Base-by-base conservation (phyloP, 192 early-diverging fungal genomes). In the Spizellomyces punctatus region DNA sequence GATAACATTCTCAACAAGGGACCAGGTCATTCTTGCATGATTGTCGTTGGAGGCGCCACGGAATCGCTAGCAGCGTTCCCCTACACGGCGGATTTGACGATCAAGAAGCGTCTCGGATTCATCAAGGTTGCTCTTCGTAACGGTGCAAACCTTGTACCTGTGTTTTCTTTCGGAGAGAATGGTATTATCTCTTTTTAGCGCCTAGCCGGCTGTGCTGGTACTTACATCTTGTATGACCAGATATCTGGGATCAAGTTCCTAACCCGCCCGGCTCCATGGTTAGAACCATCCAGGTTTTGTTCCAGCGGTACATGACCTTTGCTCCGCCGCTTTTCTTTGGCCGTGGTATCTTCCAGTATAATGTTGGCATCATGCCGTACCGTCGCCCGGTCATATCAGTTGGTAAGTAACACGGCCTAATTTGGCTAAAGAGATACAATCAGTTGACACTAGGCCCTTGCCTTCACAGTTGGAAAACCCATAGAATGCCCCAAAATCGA, bases 151-250 rank as follows among this genome's bases (percentile, higher is more conserved):
- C 78, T 99, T 10, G 93, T 95, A 10, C 97, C 97, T 14, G 88
- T 94, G 1, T 93, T 93, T 76, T 89, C 90, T 22, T 98, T 99
- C 81, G 96, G 95, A 65, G 95, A 99, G 78, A 96, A 94, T 78
- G 79, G 71, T 69, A 74, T 22, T 56, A 10, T 41, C 59, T 22
- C 21, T 61, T 14, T 22, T 27, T 61, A 2, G 14, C 10, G 59
- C 59, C 27, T 61, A 12, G 14, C 12, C 4, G 10, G 12, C 1
- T 12, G 2, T 61, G 12, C 59, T 14, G 10, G 12, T 61, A 61
- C 45, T 64, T n/a, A 64, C 47, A 70, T 48, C 64, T 66, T 8
- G 5, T 50, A 49, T 19, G 16, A 42, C 45, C 48, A 77, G 91
- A 96, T 42, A 77, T 96, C 42, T 98, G 92, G 77, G 85, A 92